Percentiles rank a stretch among this genome's conserved stretches.
phyloP scores from a whole-genome alignment of 805 yeast species.

The Wickerhamiella siamensis region DNA sequence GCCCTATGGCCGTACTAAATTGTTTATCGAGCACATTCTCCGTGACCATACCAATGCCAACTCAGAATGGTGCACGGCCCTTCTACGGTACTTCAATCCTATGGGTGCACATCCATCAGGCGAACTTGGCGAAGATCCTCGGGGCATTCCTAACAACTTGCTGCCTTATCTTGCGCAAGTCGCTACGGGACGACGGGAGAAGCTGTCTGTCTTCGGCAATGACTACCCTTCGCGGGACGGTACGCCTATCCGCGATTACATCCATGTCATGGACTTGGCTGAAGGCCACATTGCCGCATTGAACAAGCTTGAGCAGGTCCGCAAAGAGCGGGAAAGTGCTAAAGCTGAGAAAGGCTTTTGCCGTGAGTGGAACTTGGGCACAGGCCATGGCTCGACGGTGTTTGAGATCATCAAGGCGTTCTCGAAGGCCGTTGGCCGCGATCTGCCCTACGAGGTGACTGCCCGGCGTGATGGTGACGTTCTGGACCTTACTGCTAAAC shows the following conservation, averaged over 20 bases:
- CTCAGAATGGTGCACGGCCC: constrained; percentile 32
- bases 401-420: constrained; percentile 55
- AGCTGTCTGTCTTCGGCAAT: constrained; percentile 53
- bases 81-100: constrained; percentile 68
- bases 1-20: constrained; percentile 67
- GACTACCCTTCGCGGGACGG: constrained; percentile 64
- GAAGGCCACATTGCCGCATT: constrained; percentile 64
- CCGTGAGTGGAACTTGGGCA: constrained; percentile 73
- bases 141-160: constrained; percentile 62
- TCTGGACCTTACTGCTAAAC: constrained; percentile 55
- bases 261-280: constrained; percentile 70
- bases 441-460: constrained; percentile 49
- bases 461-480: constrained; percentile 69
- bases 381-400: constrained; percentile 70
- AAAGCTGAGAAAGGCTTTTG: constrained; percentile 32
- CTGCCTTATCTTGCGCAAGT: constrained; percentile 67
- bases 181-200: constrained; percentile 55
- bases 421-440: constrained; percentile 46
- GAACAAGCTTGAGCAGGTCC: constrained; percentile 32
- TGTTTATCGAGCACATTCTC: constrained; percentile 46
- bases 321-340: constrained; percentile 7
- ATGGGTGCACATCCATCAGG: constrained; percentile 81
- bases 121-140: constrained; percentile 65
- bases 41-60: constrained; percentile 36
- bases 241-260: constrained; percentile 69